Conservation (phyloP, 192 early-diverging fungal species). For the Entomortierella parvispora region DNA sequence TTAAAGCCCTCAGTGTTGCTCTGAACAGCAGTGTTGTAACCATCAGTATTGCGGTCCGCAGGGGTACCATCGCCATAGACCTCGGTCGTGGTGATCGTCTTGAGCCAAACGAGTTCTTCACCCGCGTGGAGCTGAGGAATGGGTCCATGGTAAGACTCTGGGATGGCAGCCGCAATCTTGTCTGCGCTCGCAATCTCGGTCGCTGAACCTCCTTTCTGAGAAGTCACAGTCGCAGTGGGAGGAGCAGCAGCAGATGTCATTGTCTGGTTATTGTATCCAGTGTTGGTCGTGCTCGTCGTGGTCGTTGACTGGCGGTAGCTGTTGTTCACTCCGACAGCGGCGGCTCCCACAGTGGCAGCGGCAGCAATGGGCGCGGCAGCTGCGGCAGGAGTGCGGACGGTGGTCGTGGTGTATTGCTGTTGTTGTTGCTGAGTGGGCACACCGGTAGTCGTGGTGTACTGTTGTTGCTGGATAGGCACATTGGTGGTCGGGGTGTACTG, state of each 20-base stretch:
- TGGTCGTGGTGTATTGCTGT: not conserved
- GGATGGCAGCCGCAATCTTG: conserved; percentile 15
- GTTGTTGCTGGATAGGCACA: too few relatives aligned
- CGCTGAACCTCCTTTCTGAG: not conserved
- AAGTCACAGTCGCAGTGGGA: not conserved
- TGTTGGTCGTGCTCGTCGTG: not conserved
- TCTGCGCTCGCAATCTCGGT: not conserved
- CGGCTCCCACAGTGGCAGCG: not conserved
- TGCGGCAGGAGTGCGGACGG: not conserved
- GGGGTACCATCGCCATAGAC: conserved; percentile 6
- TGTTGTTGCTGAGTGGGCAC: conserved; percentile 5
- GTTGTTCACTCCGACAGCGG: not conserved
- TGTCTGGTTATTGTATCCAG: not conserved
- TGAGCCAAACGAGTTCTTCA: conserved; percentile 42
- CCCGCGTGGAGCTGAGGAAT: conserved; percentile 21
- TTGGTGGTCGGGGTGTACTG: too few relatives aligned
- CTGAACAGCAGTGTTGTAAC: too few relatives aligned
- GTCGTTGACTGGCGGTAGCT: not conserved
- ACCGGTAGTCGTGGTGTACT: too few relatives aligned
- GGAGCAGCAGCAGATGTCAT: not conserved
- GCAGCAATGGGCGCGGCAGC: not conserved
- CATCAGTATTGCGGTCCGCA: not conserved
- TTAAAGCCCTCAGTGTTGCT: too few relatives aligned
- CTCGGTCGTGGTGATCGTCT: conserved; percentile 32
- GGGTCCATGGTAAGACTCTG: conserved; percentile 3